Conservation (phyloP, 441 rosid genomes). For the Arabidopsis lyrata region DNA sequence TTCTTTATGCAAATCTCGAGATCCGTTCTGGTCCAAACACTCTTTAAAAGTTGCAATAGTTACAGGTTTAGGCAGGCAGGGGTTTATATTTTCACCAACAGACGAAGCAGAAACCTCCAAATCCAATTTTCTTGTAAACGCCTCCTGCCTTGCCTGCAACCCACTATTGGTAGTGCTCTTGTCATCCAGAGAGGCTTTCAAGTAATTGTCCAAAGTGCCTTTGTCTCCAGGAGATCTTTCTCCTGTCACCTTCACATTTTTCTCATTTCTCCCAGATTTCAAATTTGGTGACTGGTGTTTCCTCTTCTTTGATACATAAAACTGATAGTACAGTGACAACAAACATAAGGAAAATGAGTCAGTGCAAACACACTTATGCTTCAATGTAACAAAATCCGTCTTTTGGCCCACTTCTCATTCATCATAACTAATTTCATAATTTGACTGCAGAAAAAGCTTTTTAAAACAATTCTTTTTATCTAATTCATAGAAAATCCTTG, state of each 20-base stretch:
- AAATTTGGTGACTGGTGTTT: slow-evolving; percentile 69
- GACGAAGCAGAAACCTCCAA: slow-evolving; percentile 50
- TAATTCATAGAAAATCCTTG: not conserved
- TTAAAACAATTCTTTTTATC: not conserved
- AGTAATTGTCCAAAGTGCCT: slow-evolving; percentile 71
- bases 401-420: slow-evolving; percentile 9
- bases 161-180: slow-evolving; percentile 35
- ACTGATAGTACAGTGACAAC: slow-evolving; percentile 54
- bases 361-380: slow-evolving; percentile 27
- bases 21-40: slow-evolving; percentile 45
- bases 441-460: slow-evolving; percentile 5
- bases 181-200: slow-evolving; percentile 60
- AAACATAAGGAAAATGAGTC: slow-evolving; percentile 29
- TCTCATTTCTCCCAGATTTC: slow-evolving; percentile 61
- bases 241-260: slow-evolving; percentile 52
- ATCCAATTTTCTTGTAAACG: slow-evolving; percentile 57
- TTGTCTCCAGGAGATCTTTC: slow-evolving; percentile 75
- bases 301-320: slow-evolving; percentile 82
- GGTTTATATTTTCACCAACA: slow-evolving; percentile 45
- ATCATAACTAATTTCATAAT: slow-evolving; percentile 8
- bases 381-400: slow-evolving; percentile 26
- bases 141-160: slow-evolving; percentile 48
- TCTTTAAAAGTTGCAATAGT: slow-evolving; percentile 40
- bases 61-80: slow-evolving; percentile 37
- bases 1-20: slow-evolving; percentile 48